Conservation (phyloP, 495 filamentous ascomycete genomes). For the Echria macrotheca region DNA sequence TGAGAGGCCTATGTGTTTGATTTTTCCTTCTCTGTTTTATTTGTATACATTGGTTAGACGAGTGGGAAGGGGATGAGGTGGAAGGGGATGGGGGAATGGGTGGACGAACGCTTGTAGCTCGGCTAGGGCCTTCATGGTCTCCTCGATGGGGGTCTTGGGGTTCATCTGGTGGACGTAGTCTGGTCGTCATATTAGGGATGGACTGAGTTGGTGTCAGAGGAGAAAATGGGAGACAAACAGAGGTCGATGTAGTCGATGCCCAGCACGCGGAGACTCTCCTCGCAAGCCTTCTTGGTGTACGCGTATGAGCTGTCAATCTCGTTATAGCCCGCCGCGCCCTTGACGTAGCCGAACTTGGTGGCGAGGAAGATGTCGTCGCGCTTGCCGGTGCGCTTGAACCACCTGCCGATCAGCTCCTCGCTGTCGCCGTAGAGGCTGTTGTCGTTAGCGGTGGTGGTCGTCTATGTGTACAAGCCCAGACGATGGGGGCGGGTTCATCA, state of each 20-base stretch:
- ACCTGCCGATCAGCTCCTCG: constrained; percentile 47
- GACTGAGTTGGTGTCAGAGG: constrained; percentile 27
- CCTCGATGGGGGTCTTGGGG: constrained; percentile 41
- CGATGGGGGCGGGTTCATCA: too few relatives aligned
- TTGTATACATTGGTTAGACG: neutral
- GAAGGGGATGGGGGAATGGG: neutral
- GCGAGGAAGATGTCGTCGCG: constrained; percentile 49
- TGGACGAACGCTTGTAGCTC: constrained; percentile 43
- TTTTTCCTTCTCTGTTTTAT: constrained; percentile 36
- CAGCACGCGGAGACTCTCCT: constrained; percentile 36
- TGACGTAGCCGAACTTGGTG: constrained; percentile 47
- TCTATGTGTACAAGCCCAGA: too few relatives aligned
- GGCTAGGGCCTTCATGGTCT: constrained; percentile 42
- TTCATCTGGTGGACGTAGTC: constrained; percentile 30
- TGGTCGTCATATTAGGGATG: constrained; percentile 27
- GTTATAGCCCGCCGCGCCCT: constrained; percentile 17
- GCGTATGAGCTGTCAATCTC: constrained; percentile 34
- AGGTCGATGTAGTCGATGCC: constrained; percentile 44
- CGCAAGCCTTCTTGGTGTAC: constrained; percentile 43
- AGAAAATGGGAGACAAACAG: constrained; percentile 23
- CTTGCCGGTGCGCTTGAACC: constrained; percentile 48
- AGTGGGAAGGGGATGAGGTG: neutral
- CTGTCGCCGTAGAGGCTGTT: constrained; percentile 35
- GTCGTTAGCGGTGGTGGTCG: neutral
- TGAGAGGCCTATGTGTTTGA: constrained; percentile 46